Evolutionary conservation across 2,329 filamentous ascomycete genomes (phyloP).

Genomic region (Fusarium chlamydosporum): DNA sequence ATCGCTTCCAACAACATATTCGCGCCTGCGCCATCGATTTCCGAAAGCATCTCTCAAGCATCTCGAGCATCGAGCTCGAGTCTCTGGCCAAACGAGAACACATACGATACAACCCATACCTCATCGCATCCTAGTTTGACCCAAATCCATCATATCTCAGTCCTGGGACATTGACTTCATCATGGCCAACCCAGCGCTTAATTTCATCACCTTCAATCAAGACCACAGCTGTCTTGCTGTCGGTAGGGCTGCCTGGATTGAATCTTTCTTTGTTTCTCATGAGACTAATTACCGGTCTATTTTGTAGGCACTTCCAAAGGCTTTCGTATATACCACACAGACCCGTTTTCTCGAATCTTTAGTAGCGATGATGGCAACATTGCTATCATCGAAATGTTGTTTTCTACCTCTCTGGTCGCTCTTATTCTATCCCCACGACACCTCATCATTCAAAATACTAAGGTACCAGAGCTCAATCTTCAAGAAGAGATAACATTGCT

Average conservation of each 20-base stretch:
- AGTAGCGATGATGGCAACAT: conserved; percentile 96
- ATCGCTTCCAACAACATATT: conserved; percentile 8
- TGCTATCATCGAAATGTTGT: conserved; percentile 97
- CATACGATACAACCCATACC: background rate
- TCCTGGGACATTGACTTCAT: conserved; percentile 42
- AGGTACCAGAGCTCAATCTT: conserved; percentile 67
- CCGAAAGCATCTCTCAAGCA: background rate
- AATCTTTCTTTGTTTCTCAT: conserved; percentile 18
- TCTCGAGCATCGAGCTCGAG: conserved; percentile 1
- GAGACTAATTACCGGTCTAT: conserved; percentile 18
- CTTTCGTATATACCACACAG: conserved; percentile 96
- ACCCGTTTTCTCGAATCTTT: conserved; percentile 95
- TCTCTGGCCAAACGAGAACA: conserved; percentile 1
- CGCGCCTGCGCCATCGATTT: conserved; percentile 2
- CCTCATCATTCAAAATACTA: conserved; percentile 97
- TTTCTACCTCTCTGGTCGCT: conserved; percentile 96
- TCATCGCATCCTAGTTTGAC: conserved; percentile 2
- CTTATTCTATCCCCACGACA: conserved; percentile 92
- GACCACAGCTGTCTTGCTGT: conserved; percentile 98
- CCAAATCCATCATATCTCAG: background rate
- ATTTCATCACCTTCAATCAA: conserved; percentile 99
- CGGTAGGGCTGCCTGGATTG: conserved; percentile 68
- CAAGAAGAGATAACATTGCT: conserved; percentile 27
- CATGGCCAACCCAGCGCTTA: conserved; percentile 82
- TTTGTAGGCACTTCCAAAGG: conserved; percentile 85